Percentiles rank a stretch among this genome's conserved stretches.
These are phyloP conservation scores for Saccharomyces pastorianus DNA, from an alignment of 1,139 yeast species.

Conservation along the genomic window DNA sequence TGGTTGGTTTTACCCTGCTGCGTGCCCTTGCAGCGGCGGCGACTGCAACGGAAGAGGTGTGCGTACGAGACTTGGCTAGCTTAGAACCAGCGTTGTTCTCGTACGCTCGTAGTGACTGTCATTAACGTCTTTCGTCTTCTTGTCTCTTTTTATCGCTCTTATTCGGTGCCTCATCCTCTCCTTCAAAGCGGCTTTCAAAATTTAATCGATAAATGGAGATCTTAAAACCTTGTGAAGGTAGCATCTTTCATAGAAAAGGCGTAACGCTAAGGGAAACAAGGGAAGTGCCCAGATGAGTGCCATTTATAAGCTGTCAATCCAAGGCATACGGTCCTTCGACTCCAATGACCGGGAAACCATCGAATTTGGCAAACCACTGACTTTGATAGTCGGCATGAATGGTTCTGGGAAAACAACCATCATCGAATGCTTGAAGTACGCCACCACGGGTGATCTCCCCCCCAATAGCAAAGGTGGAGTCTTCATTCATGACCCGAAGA, in stretches of 20 bases:
- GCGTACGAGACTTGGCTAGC: no score
- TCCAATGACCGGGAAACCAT: slow-evolving; percentile 76
- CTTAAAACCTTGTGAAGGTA: neutral
- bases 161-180: neutral
- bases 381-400: slow-evolving; percentile 90
- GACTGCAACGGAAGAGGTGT: no score
- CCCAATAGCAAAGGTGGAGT: slow-evolving; percentile 97
- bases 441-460: slow-evolving; percentile 92
- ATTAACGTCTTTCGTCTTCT: no score
- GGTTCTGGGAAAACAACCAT: slow-evolving; percentile 97
- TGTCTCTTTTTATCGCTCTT: neutral
- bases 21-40: no score
- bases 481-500: slow-evolving; percentile 86
- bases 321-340: slow-evolving; percentile 87
- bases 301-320: slow-evolving; percentile 69
- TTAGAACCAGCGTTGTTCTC: no score
- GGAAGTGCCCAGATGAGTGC: slow-evolving; percentile 44
- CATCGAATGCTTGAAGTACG: slow-evolving; percentile 87
- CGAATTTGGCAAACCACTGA: slow-evolving; percentile 83
- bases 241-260: no score
- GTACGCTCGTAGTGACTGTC: no score
- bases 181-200: neutral
- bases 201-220: neutral
- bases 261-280: neutral
- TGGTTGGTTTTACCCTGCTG: no score